Base-by-base conservation (phyloP, 371 early-diverging fungal species). In the Batkoa obscura region DNA sequence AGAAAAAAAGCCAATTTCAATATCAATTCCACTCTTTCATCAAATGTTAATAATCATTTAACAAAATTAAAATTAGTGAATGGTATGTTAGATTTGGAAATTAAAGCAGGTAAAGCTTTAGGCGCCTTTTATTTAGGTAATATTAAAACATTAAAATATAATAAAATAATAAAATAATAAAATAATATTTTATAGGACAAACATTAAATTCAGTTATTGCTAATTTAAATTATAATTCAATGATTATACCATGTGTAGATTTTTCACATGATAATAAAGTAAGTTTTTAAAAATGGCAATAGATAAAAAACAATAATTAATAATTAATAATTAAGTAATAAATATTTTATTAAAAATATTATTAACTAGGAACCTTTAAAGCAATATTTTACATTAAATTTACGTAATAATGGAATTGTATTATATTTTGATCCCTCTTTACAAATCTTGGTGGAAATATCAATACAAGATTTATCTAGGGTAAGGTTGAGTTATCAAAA, bases 401-500 rank as follows among this genome's bases (percentile, higher is more conserved):
- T 23, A 51, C 23, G 31, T 23, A 37, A 45, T 23, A 37, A 54
- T 45, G 38, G 42, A 12, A 8, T 54, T 47, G 48, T 32, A 37
- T 23, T 43, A 15, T 39, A 46, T 32, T 62, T 64, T 12, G 46
- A 38, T 33, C 43, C 42, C 5, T 47, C 12, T 42, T 66, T 77
- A 2, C 81, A 85, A 60, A 70, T 80, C 15, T 62, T 86, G 35
- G 75, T 72, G 58, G 68, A 71, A 10, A 74, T 84, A 43, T 78
- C 77, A 53, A 70, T 82, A 15, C 73, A 71, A 54, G 80, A 83
- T 59, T 74, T 83, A 3, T 64, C 66, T 1, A 72, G 71, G 60
- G 66, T 79, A 3, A 68, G 73, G 36, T 69, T 86, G 31, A 66
- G 74, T 0, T 84, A 86, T 66, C 72, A 76, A 50, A 74, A 67